A percentile compares a stretch with the other conserved stretches of the same genome.
These are phyloP conservation scores for Pythium guiyangense DNA, from an alignment of 352 stramenopile species.

Conservation along the genomic window DNA sequence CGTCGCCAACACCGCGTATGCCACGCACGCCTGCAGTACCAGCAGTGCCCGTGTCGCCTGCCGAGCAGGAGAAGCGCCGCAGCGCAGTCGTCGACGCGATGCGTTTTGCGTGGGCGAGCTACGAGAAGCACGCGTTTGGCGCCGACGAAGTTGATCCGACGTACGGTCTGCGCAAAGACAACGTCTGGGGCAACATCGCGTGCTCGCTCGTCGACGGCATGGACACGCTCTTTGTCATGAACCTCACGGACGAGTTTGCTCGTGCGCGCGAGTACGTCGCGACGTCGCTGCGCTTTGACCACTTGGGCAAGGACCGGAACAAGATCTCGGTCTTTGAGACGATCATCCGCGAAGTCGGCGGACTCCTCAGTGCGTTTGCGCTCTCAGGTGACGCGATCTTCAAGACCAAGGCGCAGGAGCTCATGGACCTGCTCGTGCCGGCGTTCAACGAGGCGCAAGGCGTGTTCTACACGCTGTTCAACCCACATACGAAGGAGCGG, in stretches of 20 bases:
- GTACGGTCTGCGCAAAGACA: conserved; percentile 47
- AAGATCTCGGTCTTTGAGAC: conserved; percentile 97
- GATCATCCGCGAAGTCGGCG: conserved; percentile 97
- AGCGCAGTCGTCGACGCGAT: conserved; percentile 55
- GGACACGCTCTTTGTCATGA: conserved; percentile 98
- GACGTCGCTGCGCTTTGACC: conserved; percentile 74
- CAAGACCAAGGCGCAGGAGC: conserved; percentile 90
- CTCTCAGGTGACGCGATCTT: conserved; percentile 86
- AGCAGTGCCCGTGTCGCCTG: neutral
- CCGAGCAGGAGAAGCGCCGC: conserved; percentile 37
- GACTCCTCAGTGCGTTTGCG: conserved; percentile 95
- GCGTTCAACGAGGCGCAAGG: conserved; percentile 89
- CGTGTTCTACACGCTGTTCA: conserved; percentile 89
- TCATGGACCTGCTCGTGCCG: conserved; percentile 87
- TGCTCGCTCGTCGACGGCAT: conserved; percentile 93
- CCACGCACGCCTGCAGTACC: neutral
- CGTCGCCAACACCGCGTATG: conserved; percentile 11
- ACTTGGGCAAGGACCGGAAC: conserved; percentile 48
- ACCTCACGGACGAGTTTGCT: conserved; percentile 88
- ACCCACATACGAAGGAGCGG: conserved; percentile 68
- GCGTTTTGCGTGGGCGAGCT: conserved; percentile 83
- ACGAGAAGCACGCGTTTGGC: conserved; percentile 94
- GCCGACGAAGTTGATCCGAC: conserved; percentile 93
- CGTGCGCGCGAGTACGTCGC: conserved; percentile 87
- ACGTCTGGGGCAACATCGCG: conserved; percentile 89